phyloP scores from a whole-genome alignment of 192 early-diverging fungal genomes.

The Coemansia sp. region DNA sequence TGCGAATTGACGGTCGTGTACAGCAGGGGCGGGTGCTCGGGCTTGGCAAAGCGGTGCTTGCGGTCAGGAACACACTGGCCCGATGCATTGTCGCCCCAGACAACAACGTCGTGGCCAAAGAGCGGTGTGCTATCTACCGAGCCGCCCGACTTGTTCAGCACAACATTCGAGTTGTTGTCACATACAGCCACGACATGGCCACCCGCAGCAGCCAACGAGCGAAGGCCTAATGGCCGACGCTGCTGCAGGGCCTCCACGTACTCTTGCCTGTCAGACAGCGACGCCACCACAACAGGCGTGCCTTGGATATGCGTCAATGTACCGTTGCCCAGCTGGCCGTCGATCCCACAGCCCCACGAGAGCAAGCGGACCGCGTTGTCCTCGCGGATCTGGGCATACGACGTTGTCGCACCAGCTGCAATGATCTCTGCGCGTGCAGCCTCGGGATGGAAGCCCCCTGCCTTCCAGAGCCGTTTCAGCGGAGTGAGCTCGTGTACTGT shows the following conservation, averaged over 20 bases:
- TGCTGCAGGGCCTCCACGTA: neutral
- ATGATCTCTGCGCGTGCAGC: slow-evolving; percentile 11
- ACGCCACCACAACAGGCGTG: neutral
- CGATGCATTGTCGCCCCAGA: slow-evolving; percentile 30
- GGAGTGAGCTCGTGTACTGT: slow-evolving; percentile 18
- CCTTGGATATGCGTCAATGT: slow-evolving; percentile 32
- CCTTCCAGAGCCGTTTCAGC: slow-evolving; percentile 22
- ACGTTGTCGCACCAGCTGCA: slow-evolving; percentile 26
- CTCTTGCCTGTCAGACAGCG: slow-evolving; percentile 17
- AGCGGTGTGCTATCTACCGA: slow-evolving; percentile 7
- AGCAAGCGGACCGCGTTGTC: slow-evolving; percentile 8
- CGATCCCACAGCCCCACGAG: slow-evolving; percentile 31
- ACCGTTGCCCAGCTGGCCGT: slow-evolving; percentile 36
- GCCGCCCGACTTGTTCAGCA: slow-evolving; percentile 16
- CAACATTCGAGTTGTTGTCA: slow-evolving; percentile 34
- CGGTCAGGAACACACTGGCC: slow-evolving; percentile 38
- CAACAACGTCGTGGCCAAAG: slow-evolving; percentile 35
- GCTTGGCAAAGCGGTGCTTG: slow-evolving; percentile 25
- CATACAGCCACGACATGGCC: slow-evolving; percentile 29
- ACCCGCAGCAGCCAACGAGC: slow-evolving; percentile 8
- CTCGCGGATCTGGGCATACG: slow-evolving; percentile 18
- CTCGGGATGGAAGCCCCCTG: slow-evolving; percentile 1
- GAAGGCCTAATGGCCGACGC: slow-evolving; percentile 18
- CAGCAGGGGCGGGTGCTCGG: slow-evolving; percentile 17
- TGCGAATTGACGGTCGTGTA: neutral